Evolutionary conservation across 139 green algal species (phyloP), one percentile per base, ranked within the genome.

Genomic region (Nannochloris sp.): DNA sequence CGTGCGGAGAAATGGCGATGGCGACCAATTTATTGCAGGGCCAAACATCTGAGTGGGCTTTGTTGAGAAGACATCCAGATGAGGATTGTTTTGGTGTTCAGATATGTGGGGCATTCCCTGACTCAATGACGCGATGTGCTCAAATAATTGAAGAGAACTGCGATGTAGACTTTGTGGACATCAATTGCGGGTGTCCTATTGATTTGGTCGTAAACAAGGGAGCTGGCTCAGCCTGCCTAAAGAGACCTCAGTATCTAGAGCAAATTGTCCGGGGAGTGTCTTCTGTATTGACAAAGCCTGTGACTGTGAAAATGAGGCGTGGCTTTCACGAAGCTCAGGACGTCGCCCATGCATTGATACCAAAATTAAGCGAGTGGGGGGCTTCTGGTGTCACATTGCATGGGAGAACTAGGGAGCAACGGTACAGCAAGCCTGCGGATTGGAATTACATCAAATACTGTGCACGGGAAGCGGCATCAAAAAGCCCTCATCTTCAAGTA

Each of bases 31-130:
- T 98, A 45, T 78, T 97, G 40, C 77, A 90, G 78, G 90, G 90
- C 1, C 84, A 96, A 65, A 53, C 70, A 17, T 86, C 74, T 12
- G 93, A 99, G 79, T 98, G 93, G 93, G 93, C 93, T 29, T 84
- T 99, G 68, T 61, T 98, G 17, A 89, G 91, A 79, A 73, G 91
- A 5, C 92, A 99, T 71, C 79, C 84, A 31, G 74, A 58, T 25
- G 93, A 99, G 71, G 83, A 96, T 50, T 49, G 91, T 6, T 99
- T 99, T 71, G 93, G 93, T 0, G 91, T 96, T 40, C 92, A 98
- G 80, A 65, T 96, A 4, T 95, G 88, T 57, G 92, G 91, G 5
- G 85, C 86, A 6, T 93, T 85, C 51, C 64, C 86, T 0, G 92
- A 98, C 72, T 51, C 76, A 1, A 65, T 97, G 33, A 70, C 81